Conservation (phyloP, 495 filamentous ascomycete species). For the Hyaloscypha bicolor region DNA sequence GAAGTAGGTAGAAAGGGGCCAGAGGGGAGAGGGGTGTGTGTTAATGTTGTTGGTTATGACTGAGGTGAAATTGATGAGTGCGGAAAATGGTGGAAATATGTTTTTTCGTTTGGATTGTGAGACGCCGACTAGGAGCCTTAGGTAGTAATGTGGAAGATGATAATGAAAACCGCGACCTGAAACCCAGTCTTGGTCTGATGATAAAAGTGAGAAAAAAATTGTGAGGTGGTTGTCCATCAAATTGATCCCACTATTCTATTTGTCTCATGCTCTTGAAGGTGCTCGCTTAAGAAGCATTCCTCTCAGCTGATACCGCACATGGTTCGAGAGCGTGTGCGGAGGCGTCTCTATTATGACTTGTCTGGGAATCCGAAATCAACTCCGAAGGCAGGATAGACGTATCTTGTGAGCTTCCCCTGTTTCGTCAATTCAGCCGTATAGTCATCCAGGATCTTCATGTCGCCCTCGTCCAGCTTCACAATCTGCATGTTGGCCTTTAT, state of each 20-base stretch:
- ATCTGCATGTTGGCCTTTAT: slow-evolving; percentile 72
- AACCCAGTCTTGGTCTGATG: slow-evolving; percentile 40
- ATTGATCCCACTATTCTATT: not conserved
- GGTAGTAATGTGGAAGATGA: not conserved
- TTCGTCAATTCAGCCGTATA: slow-evolving; percentile 52
- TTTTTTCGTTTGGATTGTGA: not conserved
- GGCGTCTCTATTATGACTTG: slow-evolving; percentile 13
- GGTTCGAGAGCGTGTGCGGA: not conserved
- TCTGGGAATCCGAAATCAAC: slow-evolving; percentile 79
- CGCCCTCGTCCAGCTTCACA: slow-evolving; percentile 65
- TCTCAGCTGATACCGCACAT: not conserved
- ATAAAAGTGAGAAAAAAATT: not conserved
- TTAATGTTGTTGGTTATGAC: not conserved
- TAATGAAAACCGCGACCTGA: not conserved
- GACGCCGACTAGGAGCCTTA: not conserved
- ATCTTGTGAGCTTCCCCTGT: slow-evolving; percentile 65
- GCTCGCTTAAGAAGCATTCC: not conserved
- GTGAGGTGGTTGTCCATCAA: not conserved
- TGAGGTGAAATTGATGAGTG: not conserved
- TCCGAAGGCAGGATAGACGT: slow-evolving; percentile 79
- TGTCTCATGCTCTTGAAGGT: not conserved
- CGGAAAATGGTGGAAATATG: not conserved
- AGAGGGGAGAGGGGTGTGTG: not conserved
- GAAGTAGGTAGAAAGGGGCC: not conserved
- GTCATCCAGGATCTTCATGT: slow-evolving; percentile 59